A percentile compares a stretch with the other conserved stretches of the same genome.
Conservation (phyloP, 345 rosid species). For the Isatis tinctoria region DNA sequence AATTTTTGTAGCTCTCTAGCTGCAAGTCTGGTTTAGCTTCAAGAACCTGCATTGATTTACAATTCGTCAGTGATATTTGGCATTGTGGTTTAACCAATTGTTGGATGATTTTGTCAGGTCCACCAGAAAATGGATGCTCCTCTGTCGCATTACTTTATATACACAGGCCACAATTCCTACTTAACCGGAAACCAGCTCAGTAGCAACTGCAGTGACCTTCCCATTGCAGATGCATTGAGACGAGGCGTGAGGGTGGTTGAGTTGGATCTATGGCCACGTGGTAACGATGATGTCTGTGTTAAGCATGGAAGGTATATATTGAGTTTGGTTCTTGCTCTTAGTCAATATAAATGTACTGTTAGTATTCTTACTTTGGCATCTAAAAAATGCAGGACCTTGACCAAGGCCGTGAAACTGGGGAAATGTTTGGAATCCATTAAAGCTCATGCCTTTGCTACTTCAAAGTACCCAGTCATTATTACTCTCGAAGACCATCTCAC, state of each 20-base stretch:
- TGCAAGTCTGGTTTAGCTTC: not conserved
- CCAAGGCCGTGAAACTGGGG: conserved; percentile 63
- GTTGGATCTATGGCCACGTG: conserved; percentile 89
- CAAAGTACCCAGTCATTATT: conserved; percentile 66
- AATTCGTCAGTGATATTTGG: not conserved
- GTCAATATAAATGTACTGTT: not conserved
- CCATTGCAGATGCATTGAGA: conserved; percentile 67
- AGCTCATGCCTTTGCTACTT: conserved; percentile 59
- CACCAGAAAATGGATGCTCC: conserved; percentile 86
- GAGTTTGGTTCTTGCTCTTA: not conserved
- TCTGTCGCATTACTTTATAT: conserved; percentile 82
- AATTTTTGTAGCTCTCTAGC: not conserved
- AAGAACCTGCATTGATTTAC: not conserved
- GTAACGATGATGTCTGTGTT: conserved; percentile 62
- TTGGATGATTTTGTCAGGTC: conserved; percentile 47
- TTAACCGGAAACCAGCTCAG: conserved; percentile 92
- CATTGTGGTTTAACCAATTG: not conserved
- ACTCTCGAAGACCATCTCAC: conserved; percentile 82
- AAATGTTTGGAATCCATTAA: conserved; percentile 66
- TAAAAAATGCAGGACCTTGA: conserved; percentile 63
- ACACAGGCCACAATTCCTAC: conserved; percentile 90
- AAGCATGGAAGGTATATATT: conserved; percentile 83
- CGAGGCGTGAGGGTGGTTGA: conserved; percentile 89
- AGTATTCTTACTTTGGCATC: not conserved
- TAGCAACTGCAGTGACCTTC: conserved; percentile 91